Evolutionary conservation across 176 grass and related monocot genomes (phyloP), one percentile per base, ranked within the genome.

Genomic region (Carex kokanica): DNA sequence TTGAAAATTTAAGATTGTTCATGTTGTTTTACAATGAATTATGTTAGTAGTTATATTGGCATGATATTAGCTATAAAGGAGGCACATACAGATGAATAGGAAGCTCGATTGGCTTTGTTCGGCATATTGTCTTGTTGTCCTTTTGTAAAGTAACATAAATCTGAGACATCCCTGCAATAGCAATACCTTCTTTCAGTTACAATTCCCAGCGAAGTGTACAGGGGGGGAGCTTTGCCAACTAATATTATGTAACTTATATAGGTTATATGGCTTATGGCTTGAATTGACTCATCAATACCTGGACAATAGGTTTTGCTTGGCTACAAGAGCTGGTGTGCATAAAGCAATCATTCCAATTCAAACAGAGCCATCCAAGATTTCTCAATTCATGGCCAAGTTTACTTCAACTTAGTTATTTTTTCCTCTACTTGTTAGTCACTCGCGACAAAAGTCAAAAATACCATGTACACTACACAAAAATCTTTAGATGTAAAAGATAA

Each of bases 41-140:
- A 71, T 3, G 15, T 41, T 7, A 71, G 27, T 71, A 23, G 15
- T 52, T 18, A 45, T 49, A 53, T 54, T 27, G 21, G 45, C 7
- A 12, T 53, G 6, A 75, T 5, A 53, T 74, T 74, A 74, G 71
- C 45, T 29, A 3, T 74, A 36, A 49, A 73, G 23, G 20, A 74
- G 20, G 15, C 21, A 75, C 79, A 8, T 82, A 82, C 79, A 4
- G 36, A 82, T 65, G 38, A 49, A 64, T 49, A 18, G 58, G n/a
- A 24, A 63, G 21, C 10, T 8, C 41, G 8, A 8, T 36, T 25
- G 58, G 27, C 79, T 16, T 81, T 38, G 61, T 64, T 24, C 79
- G 60, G 36, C 79, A 82, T 18, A 82, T 82, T 5, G 32, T n/a
- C 18, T 82, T 82, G 9, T 64, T 49, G 59, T 82, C 79, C 40